Evolutionary conservation across 192 early-diverging fungal genomes (phyloP).

Genomic region (Podila clonocystis): DNA sequence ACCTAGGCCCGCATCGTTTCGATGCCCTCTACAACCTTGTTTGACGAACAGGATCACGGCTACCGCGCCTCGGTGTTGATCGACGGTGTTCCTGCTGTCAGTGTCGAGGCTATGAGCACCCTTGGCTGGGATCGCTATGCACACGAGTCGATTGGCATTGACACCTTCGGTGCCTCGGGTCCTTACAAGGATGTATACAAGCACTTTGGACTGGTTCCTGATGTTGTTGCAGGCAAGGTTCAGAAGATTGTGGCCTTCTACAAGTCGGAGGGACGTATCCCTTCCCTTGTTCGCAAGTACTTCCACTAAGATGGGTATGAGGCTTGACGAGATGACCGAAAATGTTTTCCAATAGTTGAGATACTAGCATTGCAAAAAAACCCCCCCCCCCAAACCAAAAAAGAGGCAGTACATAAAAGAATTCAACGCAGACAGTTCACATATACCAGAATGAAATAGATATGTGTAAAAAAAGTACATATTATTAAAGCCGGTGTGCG

Average conservation of each 20-base stretch:
- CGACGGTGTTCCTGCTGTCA: slow-evolving; percentile 82
- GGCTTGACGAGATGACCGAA: slow-evolving; percentile 1
- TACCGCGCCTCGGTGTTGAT: slow-evolving; percentile 88
- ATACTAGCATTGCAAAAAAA: not conserved
- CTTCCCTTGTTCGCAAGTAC: slow-evolving; percentile 49
- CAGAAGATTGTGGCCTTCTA: slow-evolving; percentile 82
- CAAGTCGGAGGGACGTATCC: slow-evolving; percentile 62
- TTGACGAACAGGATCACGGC: slow-evolving; percentile 82
- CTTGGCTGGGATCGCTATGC: slow-evolving; percentile 95
- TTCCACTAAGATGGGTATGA: slow-evolving; percentile 27
- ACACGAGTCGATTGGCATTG: slow-evolving; percentile 89
- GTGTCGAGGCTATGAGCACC: slow-evolving; percentile 87
- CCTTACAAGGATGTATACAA: slow-evolving; percentile 87
- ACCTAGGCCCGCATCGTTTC: slow-evolving; percentile 86
- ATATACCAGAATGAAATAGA: no score
- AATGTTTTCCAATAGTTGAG: not conserved
- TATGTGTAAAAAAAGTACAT: no score
- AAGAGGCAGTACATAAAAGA: no score
- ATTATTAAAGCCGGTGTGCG: no score
- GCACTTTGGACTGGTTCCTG: slow-evolving; percentile 85
- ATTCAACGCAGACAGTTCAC: no score
- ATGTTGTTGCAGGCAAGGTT: slow-evolving; percentile 79
- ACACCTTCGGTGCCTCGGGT: slow-evolving; percentile 88
- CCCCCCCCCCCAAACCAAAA: no score
- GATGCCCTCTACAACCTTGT: slow-evolving; percentile 91